Base-by-base conservation (phyloP, 306 rosid species). In the Sphenostylis stenocarpa region DNA sequence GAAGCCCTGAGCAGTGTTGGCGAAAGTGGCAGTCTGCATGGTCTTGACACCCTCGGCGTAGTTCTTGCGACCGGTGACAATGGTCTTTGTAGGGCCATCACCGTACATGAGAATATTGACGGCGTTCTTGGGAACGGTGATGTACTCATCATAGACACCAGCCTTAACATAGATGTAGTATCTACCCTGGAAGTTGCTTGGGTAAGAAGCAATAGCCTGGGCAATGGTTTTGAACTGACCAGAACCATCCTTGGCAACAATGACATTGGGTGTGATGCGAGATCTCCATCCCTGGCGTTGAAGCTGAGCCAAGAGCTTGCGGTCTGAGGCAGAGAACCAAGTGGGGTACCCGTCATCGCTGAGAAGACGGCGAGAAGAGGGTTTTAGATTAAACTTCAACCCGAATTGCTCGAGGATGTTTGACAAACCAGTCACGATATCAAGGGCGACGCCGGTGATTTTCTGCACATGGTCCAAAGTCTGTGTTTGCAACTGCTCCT, bases 201-300 rank as follows among this genome's bases (percentile, higher is more conserved):
- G 97, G 77, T 84, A 84, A 1, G 91, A 76, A 0, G 34, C 79
- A 34, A 93, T 68, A 11, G 92, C 96, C 0, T 67, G 92, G 0
- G 11, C 67, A 29, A 93, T 78, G 72, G 78, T 90, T 14, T 41
- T 93, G 44, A 63, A 88, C 1, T 78, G 83, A 0, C 96, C 94
- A 10, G 81, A 84, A 1, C 96, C 94, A 45, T 92, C 97, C 73
- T 90, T 78, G n/a, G 97, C 97, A 36, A 92, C 97, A 4, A 93
- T 76, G 0, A 21, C 92, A 9, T 90, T 85, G 0, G 92, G 85
- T 13, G 0, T 33, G 3, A 84, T 0, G 0, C 10, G 0, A 0
- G 80, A 47, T 28, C 45, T 81, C 67, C 77, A 81, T 2, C 26
- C 56, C 7, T 33, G 58, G 0, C 33, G 1, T 7, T 3, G 0